Conservation (phyloP, 352 stramenopile species). For the Achlya hypogyna region DNA sequence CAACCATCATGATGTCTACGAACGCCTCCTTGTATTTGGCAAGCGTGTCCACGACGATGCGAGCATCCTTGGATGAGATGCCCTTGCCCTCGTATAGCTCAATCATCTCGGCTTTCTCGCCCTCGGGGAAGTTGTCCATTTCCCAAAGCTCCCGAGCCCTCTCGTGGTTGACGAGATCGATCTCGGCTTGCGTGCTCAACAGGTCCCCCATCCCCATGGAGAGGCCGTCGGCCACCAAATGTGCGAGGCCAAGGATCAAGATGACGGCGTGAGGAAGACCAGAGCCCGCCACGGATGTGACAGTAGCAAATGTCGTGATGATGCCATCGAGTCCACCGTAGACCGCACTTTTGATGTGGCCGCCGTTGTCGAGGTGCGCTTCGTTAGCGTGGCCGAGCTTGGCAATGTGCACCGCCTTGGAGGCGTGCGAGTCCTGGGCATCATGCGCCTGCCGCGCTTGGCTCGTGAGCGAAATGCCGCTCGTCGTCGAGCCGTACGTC, state of each 20-base stretch:
- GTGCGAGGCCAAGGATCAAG: constrained; percentile 91
- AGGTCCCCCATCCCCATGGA: constrained; percentile 94
- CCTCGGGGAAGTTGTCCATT: constrained; percentile 37
- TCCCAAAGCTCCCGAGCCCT: constrained; percentile 86
- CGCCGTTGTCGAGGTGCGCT: constrained; percentile 59
- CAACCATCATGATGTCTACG: constrained; percentile 96
- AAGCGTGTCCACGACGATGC: constrained; percentile 87
- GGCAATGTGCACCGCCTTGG: constrained; percentile 6
- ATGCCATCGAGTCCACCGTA: constrained; percentile 96
- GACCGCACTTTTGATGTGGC: constrained; percentile 83
- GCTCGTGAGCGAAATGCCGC: not conserved
- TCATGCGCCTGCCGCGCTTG: constrained; percentile 11
- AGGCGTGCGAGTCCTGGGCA: not conserved
- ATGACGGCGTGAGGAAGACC: constrained; percentile 85
- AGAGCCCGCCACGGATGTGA: constrained; percentile 89
- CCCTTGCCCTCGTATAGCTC: constrained; percentile 91
- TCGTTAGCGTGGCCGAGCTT: constrained; percentile 43
- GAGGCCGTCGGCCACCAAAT: constrained; percentile 92
- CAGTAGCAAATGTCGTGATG: constrained; percentile 93
- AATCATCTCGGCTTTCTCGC: constrained; percentile 94
- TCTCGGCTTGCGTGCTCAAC: constrained; percentile 88
- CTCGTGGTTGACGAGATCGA: constrained; percentile 91
- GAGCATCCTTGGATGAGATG: constrained; percentile 85
- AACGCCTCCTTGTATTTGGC: constrained; percentile 97
- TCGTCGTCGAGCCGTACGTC: constrained; percentile 1